Conservation (phyloP, 805 yeast species). For the Kodamaea sagamina region DNA sequence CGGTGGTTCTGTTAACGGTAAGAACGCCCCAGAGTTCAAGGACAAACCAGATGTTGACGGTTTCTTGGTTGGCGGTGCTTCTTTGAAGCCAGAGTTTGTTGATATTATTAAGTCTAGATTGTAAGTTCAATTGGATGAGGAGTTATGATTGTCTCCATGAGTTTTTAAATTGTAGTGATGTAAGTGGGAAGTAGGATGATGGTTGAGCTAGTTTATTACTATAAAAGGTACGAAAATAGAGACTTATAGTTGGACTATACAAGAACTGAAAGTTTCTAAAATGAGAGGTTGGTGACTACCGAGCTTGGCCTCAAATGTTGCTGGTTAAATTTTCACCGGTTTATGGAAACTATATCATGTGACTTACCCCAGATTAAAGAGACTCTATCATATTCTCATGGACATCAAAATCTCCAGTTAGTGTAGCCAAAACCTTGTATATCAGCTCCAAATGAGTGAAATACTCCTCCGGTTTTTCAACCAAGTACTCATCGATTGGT, state of each 20-base stretch:
- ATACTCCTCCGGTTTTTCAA: slow-evolving; percentile 20
- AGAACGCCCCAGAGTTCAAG: slow-evolving; percentile 86
- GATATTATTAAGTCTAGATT: slow-evolving; percentile 92
- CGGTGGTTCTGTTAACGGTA: slow-evolving; percentile 98
- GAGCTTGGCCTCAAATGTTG: not conserved
- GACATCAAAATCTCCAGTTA: slow-evolving; percentile 5
- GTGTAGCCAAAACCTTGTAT: slow-evolving; percentile 5
- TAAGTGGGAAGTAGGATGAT: no score
- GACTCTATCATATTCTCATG: slow-evolving; percentile 7
- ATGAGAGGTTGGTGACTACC: no score
- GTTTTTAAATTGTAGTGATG: not conserved
- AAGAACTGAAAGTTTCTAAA: no score
- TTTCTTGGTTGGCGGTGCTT: slow-evolving; percentile 99
- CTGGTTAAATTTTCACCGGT: not conserved
- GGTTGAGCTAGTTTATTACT: no score
- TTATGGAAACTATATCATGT: not conserved
- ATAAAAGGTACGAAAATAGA: no score
- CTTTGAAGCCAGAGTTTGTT: slow-evolving; percentile 95
- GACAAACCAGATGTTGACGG: slow-evolving; percentile 95
- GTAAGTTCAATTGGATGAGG: slow-evolving; percentile 33
- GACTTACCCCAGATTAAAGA: slow-evolving; percentile 16
- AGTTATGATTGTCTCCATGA: slow-evolving; percentile 8
- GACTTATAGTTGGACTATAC: no score
- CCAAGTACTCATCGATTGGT: slow-evolving; percentile 28
- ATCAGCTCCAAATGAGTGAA: slow-evolving; percentile 25